Base-by-base conservation (phyloP, 2,329 filamentous ascomycete genomes). In the Calycina marina region DNA sequence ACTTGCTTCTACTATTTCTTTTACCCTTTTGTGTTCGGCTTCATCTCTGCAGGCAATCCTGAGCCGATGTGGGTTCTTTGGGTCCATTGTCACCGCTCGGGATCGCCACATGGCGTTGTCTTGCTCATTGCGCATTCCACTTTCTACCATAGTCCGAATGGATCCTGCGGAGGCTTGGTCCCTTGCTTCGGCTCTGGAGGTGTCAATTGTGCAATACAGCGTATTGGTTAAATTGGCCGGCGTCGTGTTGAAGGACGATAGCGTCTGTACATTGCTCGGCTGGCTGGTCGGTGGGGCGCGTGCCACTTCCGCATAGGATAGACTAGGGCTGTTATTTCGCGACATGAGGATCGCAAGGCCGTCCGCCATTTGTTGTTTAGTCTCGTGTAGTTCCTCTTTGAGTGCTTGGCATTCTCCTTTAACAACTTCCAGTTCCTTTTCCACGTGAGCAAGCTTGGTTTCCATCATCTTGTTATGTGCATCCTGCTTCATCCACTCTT, bases 31-130 rank as follows among this genome's bases (percentile, higher is more conserved):
- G n/a, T 42, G 37, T 32, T 46, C 40, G 6, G 25, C 31, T 26
- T 46, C 34, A 31, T 46, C 29, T 31, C 42, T 25, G 29, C 41
- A 47, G 13, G 31, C 33, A 26, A 47, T 43, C 17, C 12, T 26
- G n/a, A 26, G 12, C 5, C n/a, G n/a, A 13, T 26, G 6, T 13
- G 6, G 6, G 6, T 13, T 26, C 25, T 12, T 26, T 13, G n/a
- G 25, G n/a, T 26, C 25, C n/a, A 6, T 13, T 26, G n/a, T 26
- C n/a, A 26, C 25, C 6, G n/a, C 25, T 8, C n/a, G n/a, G 25
- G 6, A 26, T 5, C n/a, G n/a, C 25, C n/a, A 26, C 6, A 13
- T 6, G 12, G 6, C 5, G 6, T 12, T 6, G n/a, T 26, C 25
- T 13, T 26, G 6, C 12, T 6, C 14, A 8, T 11, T 14, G 5